A percentile compares a stretch with the other conserved stretches of the same genome.
These are phyloP conservation scores for Cryptosporidium sp. DNA, from an alignment of 169 alveolate genomes.

Conservation along the genomic window DNA sequence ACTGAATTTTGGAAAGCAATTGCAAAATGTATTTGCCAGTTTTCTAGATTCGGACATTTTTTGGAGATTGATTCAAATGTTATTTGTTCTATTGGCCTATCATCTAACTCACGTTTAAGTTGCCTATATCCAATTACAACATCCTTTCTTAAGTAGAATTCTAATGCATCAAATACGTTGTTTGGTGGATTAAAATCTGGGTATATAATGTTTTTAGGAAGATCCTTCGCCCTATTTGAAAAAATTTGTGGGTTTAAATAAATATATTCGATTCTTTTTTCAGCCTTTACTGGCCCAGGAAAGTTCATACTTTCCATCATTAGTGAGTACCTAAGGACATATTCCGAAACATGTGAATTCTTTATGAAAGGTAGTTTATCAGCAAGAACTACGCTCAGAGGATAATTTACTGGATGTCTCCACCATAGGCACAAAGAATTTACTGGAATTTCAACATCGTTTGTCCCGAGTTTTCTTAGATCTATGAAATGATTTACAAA, in stretches of 20 bases:
- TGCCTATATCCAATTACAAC: background rate
- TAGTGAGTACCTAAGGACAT: conserved; percentile 17
- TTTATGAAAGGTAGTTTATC: conserved; percentile 50
- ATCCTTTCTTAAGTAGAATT: conserved; percentile 33
- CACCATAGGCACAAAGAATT: conserved; percentile 53
- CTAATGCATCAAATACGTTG: conserved; percentile 34
- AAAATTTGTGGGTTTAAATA: conserved; percentile 33
- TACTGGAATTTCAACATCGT: conserved; percentile 15
- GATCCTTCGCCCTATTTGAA: conserved; percentile 57
- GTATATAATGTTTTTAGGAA: conserved; percentile 27
- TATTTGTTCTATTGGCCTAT: background rate
- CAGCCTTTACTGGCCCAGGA: conserved; percentile 39
- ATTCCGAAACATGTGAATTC: conserved; percentile 18
- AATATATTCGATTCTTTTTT: conserved; percentile 50
- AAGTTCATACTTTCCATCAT: conserved; percentile 53
- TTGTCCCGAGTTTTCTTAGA: conserved; percentile 1
- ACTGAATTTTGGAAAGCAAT: conserved; percentile 64
- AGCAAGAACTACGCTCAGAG: conserved; percentile 16
- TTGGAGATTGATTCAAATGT: background rate
- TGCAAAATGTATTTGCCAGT: conserved; percentile 40
- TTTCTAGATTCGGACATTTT: conserved; percentile 23
- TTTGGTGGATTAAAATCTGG: conserved; percentile 58
- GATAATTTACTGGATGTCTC: conserved; percentile 45
- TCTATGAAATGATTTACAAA: conserved; percentile 34
- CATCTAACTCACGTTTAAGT: background rate